A percentile compares a stretch with the other conserved stretches of the same genome.
These are phyloP conservation scores for Delitschia confertaspora DNA, from an alignment of 495 filamentous ascomycete genomes.

Conservation along the genomic window DNA sequence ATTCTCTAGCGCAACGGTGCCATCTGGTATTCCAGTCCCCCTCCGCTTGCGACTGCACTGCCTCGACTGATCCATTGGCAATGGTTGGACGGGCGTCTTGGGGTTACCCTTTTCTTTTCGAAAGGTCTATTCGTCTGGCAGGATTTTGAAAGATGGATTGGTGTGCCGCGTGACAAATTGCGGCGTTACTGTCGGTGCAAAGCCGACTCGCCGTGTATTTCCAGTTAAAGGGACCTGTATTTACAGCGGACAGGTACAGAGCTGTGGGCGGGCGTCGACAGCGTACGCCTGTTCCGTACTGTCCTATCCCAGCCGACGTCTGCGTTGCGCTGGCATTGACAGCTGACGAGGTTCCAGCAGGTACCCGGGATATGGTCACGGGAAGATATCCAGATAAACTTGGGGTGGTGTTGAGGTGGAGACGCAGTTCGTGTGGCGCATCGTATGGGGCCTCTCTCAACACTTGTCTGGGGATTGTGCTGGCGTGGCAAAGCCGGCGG, in stretches of 20 bases:
- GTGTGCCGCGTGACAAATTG: constrained; percentile 10
- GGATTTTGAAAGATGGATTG: too few relatives aligned
- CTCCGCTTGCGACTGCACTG: constrained; percentile 13
- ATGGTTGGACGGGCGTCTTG: constrained; percentile 1
- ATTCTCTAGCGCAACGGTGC: constrained; percentile 4
- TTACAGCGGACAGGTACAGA: constrained; percentile 1
- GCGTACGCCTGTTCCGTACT: neutral
- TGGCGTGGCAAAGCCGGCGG: too few relatives aligned
- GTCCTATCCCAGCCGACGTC: neutral
- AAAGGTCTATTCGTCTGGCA: neutral
- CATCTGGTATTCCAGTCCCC: constrained; percentile 12
- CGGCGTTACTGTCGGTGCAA: constrained; percentile 3
- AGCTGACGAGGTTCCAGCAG: constrained; percentile 4
- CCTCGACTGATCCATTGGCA: constrained; percentile 17
- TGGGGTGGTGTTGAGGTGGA: too few relatives aligned
- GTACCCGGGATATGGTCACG: too few relatives aligned
- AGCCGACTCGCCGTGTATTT: constrained; percentile 8
- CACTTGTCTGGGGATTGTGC: too few relatives aligned
- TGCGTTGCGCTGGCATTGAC: constrained; percentile 3
- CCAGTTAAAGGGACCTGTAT: too few relatives aligned
- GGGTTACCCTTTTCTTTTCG: constrained; percentile 3
- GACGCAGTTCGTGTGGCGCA: too few relatives aligned
- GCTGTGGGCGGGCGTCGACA: neutral
- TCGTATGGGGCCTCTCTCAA: too few relatives aligned
- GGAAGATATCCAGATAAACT: too few relatives aligned